A percentile compares a stretch with the other conserved stretches of the same genome.
Conservation (phyloP, 2,329 filamentous ascomycete species). For the Cucurbitaria berberidis region DNA sequence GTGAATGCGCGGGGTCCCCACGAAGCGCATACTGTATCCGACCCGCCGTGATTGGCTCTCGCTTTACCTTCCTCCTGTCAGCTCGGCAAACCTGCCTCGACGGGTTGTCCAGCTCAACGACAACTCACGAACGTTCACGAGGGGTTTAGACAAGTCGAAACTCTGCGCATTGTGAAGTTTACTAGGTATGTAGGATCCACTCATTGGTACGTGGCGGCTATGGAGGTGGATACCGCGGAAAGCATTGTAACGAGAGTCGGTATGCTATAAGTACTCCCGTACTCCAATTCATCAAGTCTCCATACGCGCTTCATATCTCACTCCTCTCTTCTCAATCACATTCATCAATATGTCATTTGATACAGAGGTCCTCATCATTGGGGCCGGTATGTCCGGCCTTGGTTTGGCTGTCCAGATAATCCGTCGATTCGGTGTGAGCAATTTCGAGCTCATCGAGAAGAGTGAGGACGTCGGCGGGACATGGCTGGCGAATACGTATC, state of each 20-base stretch:
- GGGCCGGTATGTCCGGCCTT: slow-evolving; percentile 57
- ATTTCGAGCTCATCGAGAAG: slow-evolving; percentile 56
- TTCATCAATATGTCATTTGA: slow-evolving; percentile 43
- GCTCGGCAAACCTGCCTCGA: slow-evolving; percentile 28
- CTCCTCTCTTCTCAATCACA: not conserved
- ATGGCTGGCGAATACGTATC: slow-evolving; percentile 44
- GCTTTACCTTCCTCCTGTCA: slow-evolving; percentile 3
- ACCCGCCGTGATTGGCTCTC: slow-evolving; percentile 14
- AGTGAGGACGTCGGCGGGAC: slow-evolving; percentile 46
- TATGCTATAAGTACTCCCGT: slow-evolving; percentile 10
- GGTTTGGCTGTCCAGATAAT: slow-evolving; percentile 56
- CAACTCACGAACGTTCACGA: slow-evolving; percentile 3
- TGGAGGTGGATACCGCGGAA: not conserved
- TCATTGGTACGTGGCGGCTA: not conserved
- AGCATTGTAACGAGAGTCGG: not conserved
- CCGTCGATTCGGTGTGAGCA: slow-evolving; percentile 46
- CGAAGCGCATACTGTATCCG: not conserved
- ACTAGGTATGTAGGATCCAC: slow-evolving; percentile 1
- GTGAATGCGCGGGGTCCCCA: slow-evolving; percentile 17
- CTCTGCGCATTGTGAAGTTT: slow-evolving; percentile 4
- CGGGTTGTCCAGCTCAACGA: slow-evolving; percentile 1
- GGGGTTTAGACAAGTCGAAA: slow-evolving; percentile 1
- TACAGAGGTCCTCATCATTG: slow-evolving; percentile 57
- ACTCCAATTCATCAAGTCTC: not conserved
- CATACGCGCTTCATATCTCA: not conserved